Evolutionary conservation across 225 moss, liverwort and hornwort species (phyloP), one percentile per base, ranked within the genome.

Genomic region (Sphagnum tenellum): DNA sequence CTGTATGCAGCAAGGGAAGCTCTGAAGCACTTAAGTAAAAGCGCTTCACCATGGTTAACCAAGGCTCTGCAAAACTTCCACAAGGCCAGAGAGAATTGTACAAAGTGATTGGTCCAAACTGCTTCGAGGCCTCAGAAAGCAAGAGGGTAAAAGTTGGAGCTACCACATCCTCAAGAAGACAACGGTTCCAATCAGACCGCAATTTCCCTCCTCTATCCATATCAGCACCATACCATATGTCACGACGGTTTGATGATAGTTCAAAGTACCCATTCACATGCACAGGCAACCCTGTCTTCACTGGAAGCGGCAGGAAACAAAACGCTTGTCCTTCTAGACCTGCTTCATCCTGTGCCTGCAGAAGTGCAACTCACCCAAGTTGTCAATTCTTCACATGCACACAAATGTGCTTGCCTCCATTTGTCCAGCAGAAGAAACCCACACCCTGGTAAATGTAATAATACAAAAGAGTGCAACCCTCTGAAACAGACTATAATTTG

Each of bases 201-300:
- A 92, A 73, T 72, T 87, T 92, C 6, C 89, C 92, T 48, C 77
- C 89, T 72, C 92, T 87, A 62, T 89, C 89, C 92, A 92, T 92
- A 77, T 92, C 92, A 60, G 77, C 84, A 60, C 92, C 92, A 49
- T 92, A 92, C 92, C 92, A 92, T 61, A 92, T 89, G 66, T 92
- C 89, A 64, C 92, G 89, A 55, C 92, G 89, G 73, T 92, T 92
- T 60, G 92, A 92, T 50, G 92, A 92, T 61, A 92, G 78, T 76
- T 92, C 92, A 76, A 92, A 92, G 73, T 89, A 92, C 7, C 92
- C 92, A 79, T 92, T 89, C 5, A 92, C 80, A 77, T 92, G 92
- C 57, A 92, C 82, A 68, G 87, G 89, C 62, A 92, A 79, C 64
- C 77, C 89, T 67, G 92, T 92, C 79, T 77, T 89, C 45, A 87